Base-by-base conservation (phyloP, 2,329 filamentous ascomycete species). In the Pseudogymnoascus sp. region DNA sequence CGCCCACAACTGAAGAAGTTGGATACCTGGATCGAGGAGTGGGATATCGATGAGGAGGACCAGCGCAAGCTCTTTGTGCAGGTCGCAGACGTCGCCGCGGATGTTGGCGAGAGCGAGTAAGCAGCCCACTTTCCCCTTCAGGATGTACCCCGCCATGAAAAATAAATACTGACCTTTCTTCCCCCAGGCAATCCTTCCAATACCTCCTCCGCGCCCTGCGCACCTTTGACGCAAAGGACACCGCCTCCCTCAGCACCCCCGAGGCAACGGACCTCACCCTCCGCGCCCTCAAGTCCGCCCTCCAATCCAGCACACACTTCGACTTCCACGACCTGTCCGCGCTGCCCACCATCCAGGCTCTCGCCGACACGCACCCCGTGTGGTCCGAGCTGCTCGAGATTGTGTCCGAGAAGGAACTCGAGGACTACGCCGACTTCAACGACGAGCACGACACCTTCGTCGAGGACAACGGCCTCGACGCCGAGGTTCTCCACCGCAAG, bases 381-480 rank as follows among this genome's bases (percentile, higher is more conserved):
- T 90, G 93, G 77, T 92, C 90, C 70, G 91, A 97, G 77, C 85
- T 99, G 37, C 88, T 99, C 62, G 92, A 97, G 72, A 90, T 97
- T 72, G 97, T 97, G 77, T 89, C 90, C 69, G 89, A 94, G 72
- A 92, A 97, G 76, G 89, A 92, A 69, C 86, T 97, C 61, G 92
- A 97, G 74, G 91, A 96, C 77, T 96, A 94, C 80, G 89, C 91
- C 75, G 92, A 96, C 77, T 97, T 97, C 80, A 86, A 90, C 74
- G 89, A 95, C 71, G 90, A 95, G 78, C 90, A 96, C 77, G 84
- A 89, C 67, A 89, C 87, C 65, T 96, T 91, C 79, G 78, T 97
- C 64, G 87, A 92, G 75, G 82, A 88, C 71, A 84, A 90, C 72
- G 83, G 85, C 67, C 82, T 87, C 58, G 87, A 96, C 72, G 82